Evolutionary conservation across 2,329 filamentous ascomycete genomes (phyloP).

Genomic region (Penicillium sp.): DNA sequence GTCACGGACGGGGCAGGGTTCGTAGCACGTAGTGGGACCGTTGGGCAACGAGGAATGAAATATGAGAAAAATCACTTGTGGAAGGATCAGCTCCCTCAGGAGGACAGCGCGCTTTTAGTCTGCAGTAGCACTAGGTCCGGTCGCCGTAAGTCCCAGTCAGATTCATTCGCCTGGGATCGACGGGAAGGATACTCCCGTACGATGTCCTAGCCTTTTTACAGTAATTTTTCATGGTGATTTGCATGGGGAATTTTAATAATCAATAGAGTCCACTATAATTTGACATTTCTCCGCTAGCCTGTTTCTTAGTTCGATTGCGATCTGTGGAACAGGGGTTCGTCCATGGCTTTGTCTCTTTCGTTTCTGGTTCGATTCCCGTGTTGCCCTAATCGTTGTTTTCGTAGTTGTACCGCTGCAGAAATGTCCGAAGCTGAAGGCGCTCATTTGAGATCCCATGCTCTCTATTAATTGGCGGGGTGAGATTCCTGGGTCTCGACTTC

Average conservation of each 20-base stretch:
- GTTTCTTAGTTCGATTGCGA: background rate
- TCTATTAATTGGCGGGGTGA: no score
- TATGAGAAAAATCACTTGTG: background rate
- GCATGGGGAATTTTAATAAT: background rate
- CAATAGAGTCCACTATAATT: background rate
- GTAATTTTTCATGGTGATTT: background rate
- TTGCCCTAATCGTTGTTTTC: no score
- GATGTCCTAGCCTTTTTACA: background rate
- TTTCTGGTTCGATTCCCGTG: conserved; percentile 5
- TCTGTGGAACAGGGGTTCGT: background rate
- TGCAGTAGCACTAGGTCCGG: conserved; percentile 10
- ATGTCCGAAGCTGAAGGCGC: background rate
- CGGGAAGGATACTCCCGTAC: background rate
- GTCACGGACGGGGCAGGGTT: background rate
- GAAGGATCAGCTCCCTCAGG: conserved; percentile 10
- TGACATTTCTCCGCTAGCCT: background rate
- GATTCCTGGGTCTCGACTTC: no score
- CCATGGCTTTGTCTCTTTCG: background rate
- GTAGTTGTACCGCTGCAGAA: background rate
- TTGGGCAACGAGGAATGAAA: conserved; percentile 20
- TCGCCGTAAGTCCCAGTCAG: background rate
- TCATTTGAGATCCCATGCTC: no score
- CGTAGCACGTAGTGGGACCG: conserved; percentile 7
- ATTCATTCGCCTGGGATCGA: background rate
- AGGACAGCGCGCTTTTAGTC: conserved; percentile 8